These are phyloP conservation scores for Aspergillus chevalieri DNA, from an alignment of 2,329 filamentous ascomycete species.

Conservation along the genomic window DNA sequence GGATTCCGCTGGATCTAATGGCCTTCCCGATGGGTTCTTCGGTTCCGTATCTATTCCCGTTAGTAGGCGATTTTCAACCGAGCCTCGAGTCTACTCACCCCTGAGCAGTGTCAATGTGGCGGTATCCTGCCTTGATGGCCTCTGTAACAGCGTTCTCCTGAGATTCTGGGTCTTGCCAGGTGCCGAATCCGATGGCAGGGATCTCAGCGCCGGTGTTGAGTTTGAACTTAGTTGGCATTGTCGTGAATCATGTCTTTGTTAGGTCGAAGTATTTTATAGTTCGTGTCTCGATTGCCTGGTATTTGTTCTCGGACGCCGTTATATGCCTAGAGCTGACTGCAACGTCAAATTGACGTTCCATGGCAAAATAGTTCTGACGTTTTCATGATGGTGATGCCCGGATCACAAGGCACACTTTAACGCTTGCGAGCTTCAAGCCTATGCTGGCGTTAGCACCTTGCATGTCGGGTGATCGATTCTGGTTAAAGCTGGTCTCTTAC, in stretches of 20 bases:
- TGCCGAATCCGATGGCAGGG: constrained; percentile 48
- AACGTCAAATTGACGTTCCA: neutral
- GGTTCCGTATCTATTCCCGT: constrained; percentile 49
- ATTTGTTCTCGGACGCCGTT: too few relatives aligned
- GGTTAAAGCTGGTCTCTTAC: too few relatives aligned
- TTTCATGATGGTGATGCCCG: neutral
- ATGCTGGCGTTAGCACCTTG: too few relatives aligned
- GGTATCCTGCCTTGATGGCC: constrained; percentile 47
- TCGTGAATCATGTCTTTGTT: neutral
- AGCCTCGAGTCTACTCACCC: constrained; percentile 26
- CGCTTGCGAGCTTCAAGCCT: neutral
- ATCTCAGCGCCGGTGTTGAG: constrained; percentile 45
- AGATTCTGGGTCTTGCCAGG: constrained; percentile 48
- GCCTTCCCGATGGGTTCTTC: constrained; percentile 61
- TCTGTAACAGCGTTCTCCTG: constrained; percentile 46
- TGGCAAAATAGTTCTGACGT: neutral
- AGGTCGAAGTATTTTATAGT: neutral
- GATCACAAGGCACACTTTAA: neutral
- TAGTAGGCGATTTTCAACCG: neutral
- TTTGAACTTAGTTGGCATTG: constrained; percentile 34
- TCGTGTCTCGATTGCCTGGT: too few relatives aligned
- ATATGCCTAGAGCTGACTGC: neutral
- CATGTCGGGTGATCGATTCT: too few relatives aligned
- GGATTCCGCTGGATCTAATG: constrained; percentile 58
- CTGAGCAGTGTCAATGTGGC: constrained; percentile 50